These are phyloP conservation scores for Cladosporium colombiae DNA, from an alignment of 2,329 filamentous ascomycete species.

Conservation along the genomic window DNA sequence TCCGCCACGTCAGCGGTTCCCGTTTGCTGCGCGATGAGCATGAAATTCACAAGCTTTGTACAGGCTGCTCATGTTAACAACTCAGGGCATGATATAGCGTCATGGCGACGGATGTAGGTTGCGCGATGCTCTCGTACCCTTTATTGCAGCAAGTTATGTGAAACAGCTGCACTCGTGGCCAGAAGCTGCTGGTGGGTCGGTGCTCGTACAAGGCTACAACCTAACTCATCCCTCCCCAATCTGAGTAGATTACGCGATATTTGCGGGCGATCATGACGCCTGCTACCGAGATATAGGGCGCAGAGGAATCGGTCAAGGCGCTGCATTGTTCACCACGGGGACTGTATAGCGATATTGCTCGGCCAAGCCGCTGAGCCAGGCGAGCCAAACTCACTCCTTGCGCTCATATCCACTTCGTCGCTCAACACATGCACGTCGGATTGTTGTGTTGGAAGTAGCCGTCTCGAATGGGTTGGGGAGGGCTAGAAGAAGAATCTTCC, in stretches of 20 bases:
- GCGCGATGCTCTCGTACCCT: not conserved
- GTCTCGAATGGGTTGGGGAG: not conserved
- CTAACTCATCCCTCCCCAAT: slow-evolving; percentile 11
- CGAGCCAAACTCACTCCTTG: not conserved
- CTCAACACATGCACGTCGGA: slow-evolving; percentile 6
- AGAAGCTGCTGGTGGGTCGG: slow-evolving; percentile 5
- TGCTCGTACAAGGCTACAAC: slow-evolving; percentile 2
- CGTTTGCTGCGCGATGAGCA: not conserved
- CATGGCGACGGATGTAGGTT: not conserved
- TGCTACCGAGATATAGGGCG: slow-evolving; percentile 10
- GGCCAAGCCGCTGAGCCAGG: not conserved
- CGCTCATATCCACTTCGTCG: not conserved
- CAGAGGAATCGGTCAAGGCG: slow-evolving; percentile 8
- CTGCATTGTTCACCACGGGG: not conserved
- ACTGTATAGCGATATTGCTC: not conserved
- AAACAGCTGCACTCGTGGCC: slow-evolving; percentile 14
- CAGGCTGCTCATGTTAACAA: not conserved
- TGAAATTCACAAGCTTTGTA: not conserved
- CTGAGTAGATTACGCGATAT: slow-evolving; percentile 19
- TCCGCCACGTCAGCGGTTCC: slow-evolving; percentile 12
- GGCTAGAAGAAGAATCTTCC: slow-evolving; percentile 16
- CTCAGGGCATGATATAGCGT: not conserved
- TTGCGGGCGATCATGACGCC: slow-evolving; percentile 11
- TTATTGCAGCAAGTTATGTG: slow-evolving; percentile 12
- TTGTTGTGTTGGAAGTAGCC: not conserved